Evolutionary conservation across 148 eudicot genomes (phyloP).

Genomic region (Silene uniflora): DNA sequence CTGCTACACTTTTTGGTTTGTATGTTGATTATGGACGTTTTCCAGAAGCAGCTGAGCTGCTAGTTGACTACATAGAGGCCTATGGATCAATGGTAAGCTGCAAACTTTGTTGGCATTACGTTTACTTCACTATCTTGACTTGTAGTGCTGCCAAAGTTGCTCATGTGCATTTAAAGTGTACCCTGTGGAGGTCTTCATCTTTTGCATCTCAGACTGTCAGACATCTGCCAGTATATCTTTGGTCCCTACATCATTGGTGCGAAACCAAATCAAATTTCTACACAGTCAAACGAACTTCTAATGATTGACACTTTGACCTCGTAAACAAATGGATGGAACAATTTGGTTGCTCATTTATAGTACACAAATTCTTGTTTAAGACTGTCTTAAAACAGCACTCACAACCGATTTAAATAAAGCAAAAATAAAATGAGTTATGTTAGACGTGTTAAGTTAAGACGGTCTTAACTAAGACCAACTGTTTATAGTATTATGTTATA

Average conservation of each 20-base stretch:
- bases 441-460: too few species aligned
- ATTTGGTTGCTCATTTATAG: neutral
- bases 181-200: neutral
- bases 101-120: neutral
- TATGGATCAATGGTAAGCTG: slow-evolving; percentile 64
- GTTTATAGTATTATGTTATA: too few species aligned
- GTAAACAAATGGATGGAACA: neutral
- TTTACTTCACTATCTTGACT: slow-evolving; percentile 4
- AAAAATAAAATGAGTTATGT: too few species aligned
- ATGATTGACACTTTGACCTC: too few species aligned
- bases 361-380: too few species aligned
- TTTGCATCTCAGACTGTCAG: neutral
- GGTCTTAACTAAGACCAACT: too few species aligned
- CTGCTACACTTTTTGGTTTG: slow-evolving; percentile 78
- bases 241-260: neutral
- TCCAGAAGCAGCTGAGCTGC: slow-evolving; percentile 79
- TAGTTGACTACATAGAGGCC: slow-evolving; percentile 65
- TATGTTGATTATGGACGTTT: slow-evolving; percentile 86
- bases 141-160: neutral
- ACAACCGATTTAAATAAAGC: too few species aligned
- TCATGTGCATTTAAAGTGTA: neutral
- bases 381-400: too few species aligned
- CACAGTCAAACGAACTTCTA: neutral
- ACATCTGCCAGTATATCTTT: neutral
- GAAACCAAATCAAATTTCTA: slow-evolving; percentile 2